Conservation (phyloP, 805 yeast genomes). For the Komagataella phaffii region DNA sequence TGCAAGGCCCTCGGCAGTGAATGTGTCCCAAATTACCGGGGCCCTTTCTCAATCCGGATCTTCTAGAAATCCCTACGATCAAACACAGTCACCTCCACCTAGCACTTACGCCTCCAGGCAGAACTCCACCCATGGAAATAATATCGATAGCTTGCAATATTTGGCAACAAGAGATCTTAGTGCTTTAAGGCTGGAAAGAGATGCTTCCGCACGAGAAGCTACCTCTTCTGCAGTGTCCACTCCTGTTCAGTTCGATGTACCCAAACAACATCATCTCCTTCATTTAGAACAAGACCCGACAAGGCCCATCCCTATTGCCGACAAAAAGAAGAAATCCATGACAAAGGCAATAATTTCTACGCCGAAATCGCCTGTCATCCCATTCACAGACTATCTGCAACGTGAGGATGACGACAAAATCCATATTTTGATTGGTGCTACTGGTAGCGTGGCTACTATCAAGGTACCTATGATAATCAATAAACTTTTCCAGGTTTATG, state of each 20-base stretch:
- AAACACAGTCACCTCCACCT: neutral
- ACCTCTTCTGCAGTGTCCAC: constrained; percentile 3
- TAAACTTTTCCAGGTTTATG: constrained; percentile 70
- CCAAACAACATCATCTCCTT: constrained; percentile 6
- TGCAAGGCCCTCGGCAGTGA: constrained; percentile 30
- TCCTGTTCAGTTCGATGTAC: constrained; percentile 9
- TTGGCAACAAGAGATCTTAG: constrained; percentile 2
- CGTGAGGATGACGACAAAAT: constrained; percentile 73
- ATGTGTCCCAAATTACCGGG: neutral
- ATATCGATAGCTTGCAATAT: neutral
- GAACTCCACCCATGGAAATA: constrained; percentile 4
- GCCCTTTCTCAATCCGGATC: neutral
- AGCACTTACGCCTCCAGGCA: constrained; percentile 7
- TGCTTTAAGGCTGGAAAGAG: constrained; percentile 2
- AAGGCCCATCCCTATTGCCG: constrained; percentile 5
- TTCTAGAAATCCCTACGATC: neutral
- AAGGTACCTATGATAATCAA: constrained; percentile 85
- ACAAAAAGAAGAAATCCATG: constrained; percentile 16
- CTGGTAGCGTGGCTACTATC: constrained; percentile 95
- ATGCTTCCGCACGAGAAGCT: constrained; percentile 1
- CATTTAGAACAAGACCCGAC: constrained; percentile 6
- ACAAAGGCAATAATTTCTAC: constrained; percentile 40
- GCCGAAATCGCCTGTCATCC: constrained; percentile 53
- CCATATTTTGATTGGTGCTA: constrained; percentile 82
- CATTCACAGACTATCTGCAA: constrained; percentile 59